Evolutionary conservation across 2,329 filamentous ascomycete species (phyloP).

Genomic region (Alternaria tenuissima): DNA sequence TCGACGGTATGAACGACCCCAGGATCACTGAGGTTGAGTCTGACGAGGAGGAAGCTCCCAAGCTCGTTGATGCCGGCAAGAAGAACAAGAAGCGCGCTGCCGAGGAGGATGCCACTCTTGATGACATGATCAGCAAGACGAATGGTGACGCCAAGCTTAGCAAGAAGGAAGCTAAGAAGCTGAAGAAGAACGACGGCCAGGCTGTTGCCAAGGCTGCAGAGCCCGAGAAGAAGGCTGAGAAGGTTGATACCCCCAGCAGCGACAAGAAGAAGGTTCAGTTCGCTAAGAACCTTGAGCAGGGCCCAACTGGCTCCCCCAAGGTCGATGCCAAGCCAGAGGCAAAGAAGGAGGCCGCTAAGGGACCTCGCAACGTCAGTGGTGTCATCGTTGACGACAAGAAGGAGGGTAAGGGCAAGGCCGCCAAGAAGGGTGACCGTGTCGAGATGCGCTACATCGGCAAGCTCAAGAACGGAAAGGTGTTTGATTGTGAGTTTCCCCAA

Average conservation of each 20-base stretch:
- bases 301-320: constrained; percentile 72
- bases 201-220: constrained; percentile 67
- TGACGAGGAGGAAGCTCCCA: constrained; percentile 74
- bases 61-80: constrained; percentile 57
- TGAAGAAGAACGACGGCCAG: constrained; percentile 98
- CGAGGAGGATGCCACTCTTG: constrained; percentile 68
- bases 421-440: constrained; percentile 89
- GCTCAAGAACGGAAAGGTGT: constrained; percentile 88
- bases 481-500: constrained; percentile 74
- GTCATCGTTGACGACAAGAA: constrained; percentile 97
- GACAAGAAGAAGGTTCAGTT: constrained; percentile 95
- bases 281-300: constrained; percentile 98
- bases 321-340: constrained; percentile 55
- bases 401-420: constrained; percentile 80
- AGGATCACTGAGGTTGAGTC: constrained; percentile 84
- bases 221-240: constrained; percentile 62
- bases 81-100: constrained; percentile 92
- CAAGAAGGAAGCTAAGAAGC: constrained; percentile 98
- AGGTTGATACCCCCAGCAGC: constrained; percentile 57
- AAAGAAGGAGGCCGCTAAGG: constrained; percentile 62
- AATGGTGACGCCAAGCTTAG: constrained; percentile 78
- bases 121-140: constrained; percentile 83
- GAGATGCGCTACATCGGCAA: constrained; percentile 99
- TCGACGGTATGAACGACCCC: constrained; percentile 74
- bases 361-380: constrained; percentile 80